Conservation (phyloP, 305 asterid genomes). For the Coffea humblotiana region DNA sequence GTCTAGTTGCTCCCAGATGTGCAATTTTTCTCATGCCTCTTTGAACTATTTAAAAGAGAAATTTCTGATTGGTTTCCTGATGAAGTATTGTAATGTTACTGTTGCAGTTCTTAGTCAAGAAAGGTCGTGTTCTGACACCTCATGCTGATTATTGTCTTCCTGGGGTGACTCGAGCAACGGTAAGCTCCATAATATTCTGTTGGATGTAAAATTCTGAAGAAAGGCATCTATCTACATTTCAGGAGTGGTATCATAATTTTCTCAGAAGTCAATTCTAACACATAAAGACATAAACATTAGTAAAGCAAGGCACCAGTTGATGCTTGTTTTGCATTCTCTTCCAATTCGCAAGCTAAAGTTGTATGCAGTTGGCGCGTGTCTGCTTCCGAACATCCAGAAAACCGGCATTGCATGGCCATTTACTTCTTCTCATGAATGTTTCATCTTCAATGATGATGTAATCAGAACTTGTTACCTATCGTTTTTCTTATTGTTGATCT, state of each 20-base stretch:
- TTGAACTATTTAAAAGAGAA: not conserved
- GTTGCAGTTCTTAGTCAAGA: conserved; percentile 82
- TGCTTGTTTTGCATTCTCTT: not conserved
- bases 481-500: not conserved
- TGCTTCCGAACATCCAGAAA: not conserved
- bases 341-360: not conserved
- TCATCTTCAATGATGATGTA: not conserved
- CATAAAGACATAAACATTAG: not conserved
- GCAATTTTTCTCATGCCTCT: not conserved
- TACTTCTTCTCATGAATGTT: not conserved
- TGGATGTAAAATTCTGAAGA: not conserved
- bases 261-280: not conserved
- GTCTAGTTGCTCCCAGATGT: not conserved
- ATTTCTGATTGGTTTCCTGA: conserved; percentile 3
- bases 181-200: conserved; percentile 40
- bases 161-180: conserved; percentile 81
- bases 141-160: conserved; percentile 94
- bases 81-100: conserved; percentile 7
- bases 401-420: not conserved
- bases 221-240: not conserved
- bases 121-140: conserved; percentile 69
- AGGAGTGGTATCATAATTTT: not conserved
- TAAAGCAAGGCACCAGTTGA: not conserved
- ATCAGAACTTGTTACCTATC: not conserved
- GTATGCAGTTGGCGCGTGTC: not conserved